These are phyloP conservation scores for Kwoniella sp. DNA, from an alignment of 768 basidiomycete genomes.

Conservation along the genomic window DNA sequence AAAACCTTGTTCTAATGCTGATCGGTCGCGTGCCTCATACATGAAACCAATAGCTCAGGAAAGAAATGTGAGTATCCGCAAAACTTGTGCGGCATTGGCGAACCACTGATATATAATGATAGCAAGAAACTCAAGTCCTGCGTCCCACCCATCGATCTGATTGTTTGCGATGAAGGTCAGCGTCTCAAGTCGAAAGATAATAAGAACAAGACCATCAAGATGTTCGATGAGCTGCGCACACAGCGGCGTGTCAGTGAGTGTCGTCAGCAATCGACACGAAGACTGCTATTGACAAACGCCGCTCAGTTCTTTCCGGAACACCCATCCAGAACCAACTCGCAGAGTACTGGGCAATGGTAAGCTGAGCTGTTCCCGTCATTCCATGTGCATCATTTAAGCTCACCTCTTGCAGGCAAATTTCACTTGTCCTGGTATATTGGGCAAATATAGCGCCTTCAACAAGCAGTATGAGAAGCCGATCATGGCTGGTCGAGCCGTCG, in stretches of 20 bases:
- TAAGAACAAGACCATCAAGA: conserved; percentile 81
- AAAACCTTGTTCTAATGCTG: background rate
- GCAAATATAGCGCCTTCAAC: conserved; percentile 55
- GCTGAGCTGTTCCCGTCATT: conserved; percentile 26
- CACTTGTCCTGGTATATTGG: conserved; percentile 88
- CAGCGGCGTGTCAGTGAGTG: conserved; percentile 67
- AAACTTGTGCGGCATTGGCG: background rate
- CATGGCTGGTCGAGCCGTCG: conserved; percentile 77
- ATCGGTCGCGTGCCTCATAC: background rate
- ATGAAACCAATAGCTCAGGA: conserved; percentile 62
- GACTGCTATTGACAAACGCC: background rate
- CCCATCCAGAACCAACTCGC: conserved; percentile 95
- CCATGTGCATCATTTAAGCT: background rate
- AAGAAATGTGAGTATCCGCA: conserved; percentile 67
- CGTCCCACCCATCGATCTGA: conserved; percentile 80
- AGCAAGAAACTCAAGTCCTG: conserved; percentile 56
- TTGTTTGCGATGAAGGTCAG: conserved; percentile 98
- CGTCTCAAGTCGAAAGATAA: conserved; percentile 81
- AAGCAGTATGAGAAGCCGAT: conserved; percentile 84
- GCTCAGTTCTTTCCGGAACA: conserved; percentile 78
- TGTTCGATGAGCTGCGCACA: conserved; percentile 78
- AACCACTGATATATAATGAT: background rate
- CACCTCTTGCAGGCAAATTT: conserved; percentile 71
- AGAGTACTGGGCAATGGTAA: conserved; percentile 95
- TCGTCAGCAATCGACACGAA: background rate